These are phyloP conservation scores for Penicillium dipodomyicola DNA, from an alignment of 495 filamentous ascomycete genomes.

Conservation along the genomic window DNA sequence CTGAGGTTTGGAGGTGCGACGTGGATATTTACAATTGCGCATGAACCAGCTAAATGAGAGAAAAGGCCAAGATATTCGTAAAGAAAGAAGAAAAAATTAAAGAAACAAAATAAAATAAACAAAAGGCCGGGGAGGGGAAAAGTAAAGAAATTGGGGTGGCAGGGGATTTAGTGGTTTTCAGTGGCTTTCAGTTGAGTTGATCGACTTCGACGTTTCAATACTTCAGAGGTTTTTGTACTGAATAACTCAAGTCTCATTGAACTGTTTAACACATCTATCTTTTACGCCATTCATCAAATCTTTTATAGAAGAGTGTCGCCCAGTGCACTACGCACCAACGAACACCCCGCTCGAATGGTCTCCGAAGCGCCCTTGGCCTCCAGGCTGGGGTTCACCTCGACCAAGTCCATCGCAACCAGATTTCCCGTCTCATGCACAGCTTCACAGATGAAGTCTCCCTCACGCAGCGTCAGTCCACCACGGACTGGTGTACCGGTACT, in stretches of 20 bases:
- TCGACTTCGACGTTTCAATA: not conserved
- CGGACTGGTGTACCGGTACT: constrained; percentile 94
- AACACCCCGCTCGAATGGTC: constrained; percentile 87
- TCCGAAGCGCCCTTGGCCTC: constrained; percentile 75
- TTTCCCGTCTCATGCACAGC: constrained; percentile 91
- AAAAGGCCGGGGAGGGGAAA: constrained; percentile 13
- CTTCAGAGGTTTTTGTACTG: not conserved
- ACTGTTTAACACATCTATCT: not conserved
- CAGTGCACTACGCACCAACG: constrained; percentile 83
- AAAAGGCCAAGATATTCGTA: not conserved
- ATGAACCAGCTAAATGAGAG: not conserved
- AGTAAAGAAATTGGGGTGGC: constrained; percentile 31
- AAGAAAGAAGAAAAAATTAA: constrained; percentile 4
- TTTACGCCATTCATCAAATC: not conserved
- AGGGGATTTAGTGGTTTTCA: constrained; percentile 23
- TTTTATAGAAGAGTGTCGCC: constrained; percentile 81
- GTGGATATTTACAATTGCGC: constrained; percentile 6
- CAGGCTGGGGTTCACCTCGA: constrained; percentile 91
- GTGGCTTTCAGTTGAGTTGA: constrained; percentile 3
- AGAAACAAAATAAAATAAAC: not conserved
- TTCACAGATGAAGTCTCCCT: constrained; percentile 98
- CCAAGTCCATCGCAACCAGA: constrained; percentile 88
- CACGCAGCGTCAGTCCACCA: constrained; percentile 90
- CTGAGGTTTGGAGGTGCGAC: not conserved
- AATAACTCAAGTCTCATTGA: not conserved